phyloP scores from a whole-genome alignment of 2,329 filamentous ascomycete species.

The Fusarium proliferatum region DNA sequence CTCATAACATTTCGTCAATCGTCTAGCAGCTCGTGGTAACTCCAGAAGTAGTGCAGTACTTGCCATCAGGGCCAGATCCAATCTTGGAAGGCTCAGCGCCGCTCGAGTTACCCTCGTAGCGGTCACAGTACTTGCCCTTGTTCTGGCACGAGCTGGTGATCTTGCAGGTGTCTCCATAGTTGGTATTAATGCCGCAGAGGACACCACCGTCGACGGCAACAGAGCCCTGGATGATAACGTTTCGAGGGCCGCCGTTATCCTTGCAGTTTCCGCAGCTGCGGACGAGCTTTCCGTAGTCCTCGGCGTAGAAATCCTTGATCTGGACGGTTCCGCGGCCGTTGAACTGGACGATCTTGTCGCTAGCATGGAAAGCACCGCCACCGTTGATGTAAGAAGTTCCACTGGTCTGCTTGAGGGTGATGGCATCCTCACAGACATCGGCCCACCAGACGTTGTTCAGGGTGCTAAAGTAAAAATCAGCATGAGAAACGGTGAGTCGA shows the following conservation, averaged over 20 bases:
- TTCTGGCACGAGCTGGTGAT: conserved; percentile 38
- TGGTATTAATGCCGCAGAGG: conserved; percentile 44
- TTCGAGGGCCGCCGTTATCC: conserved; percentile 34
- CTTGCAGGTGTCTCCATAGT: conserved; percentile 44
- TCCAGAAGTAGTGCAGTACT: conserved; percentile 29
- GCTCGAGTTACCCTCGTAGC: conserved; percentile 34
- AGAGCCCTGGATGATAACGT: conserved; percentile 36
- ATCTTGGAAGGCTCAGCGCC: conserved; percentile 41
- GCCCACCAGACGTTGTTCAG: conserved; percentile 54
- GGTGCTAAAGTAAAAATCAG: conserved; percentile 26
- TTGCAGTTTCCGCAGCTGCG: conserved; percentile 58
- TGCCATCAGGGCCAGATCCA: conserved; percentile 39
- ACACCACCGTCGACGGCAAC: conserved; percentile 37
- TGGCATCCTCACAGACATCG: conserved; percentile 52
- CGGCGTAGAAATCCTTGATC: conserved; percentile 51
- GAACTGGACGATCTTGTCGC: conserved; percentile 51
- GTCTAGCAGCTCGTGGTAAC: conserved; percentile 27
- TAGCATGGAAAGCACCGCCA: conserved; percentile 34
- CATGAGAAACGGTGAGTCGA: background rate
- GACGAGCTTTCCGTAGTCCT: conserved; percentile 58
- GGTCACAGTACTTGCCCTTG: conserved; percentile 37
- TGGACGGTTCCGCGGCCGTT: conserved; percentile 55
- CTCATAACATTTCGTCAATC: background rate
- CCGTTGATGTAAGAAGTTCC: conserved; percentile 55
- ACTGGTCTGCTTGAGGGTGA: conserved; percentile 53